Percentiles rank a stretch among this genome's conserved stretches.
Evolutionary conservation across 305 asterid genomes (phyloP).

Genomic region (Fraxinus nigra): DNA sequence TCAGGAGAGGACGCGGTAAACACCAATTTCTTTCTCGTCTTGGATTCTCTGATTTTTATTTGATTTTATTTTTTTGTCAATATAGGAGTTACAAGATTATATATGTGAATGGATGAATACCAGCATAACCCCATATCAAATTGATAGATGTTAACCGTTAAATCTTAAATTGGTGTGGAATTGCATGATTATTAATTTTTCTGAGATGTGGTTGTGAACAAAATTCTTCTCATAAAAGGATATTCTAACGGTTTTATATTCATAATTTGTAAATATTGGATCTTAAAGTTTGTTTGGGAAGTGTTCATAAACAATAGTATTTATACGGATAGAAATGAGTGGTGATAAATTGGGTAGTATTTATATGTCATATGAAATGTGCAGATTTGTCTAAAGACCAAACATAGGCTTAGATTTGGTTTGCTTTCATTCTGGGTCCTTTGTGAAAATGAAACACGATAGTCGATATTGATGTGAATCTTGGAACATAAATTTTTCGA

Average conservation of each 20-base stretch:
- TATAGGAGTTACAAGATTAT: background rate
- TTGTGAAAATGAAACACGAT: background rate
- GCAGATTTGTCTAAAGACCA: too few relatives aligned
- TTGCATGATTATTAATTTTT: background rate
- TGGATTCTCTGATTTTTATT: background rate
- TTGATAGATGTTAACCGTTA: background rate
- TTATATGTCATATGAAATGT: background rate
- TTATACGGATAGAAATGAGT: background rate
- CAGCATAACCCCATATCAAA: background rate
- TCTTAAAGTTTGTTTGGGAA: background rate
- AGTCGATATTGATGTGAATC: background rate
- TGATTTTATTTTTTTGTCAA: background rate
- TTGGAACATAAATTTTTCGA: background rate
- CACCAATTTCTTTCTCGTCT: background rate
- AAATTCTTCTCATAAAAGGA: background rate
- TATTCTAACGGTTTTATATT: background rate
- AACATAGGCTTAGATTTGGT: background rate
- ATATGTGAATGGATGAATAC: background rate
- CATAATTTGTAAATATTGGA: background rate
- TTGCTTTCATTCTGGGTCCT: background rate
- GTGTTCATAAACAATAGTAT: background rate
- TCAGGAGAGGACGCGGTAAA: constrained; percentile 56
- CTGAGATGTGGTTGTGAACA: background rate
- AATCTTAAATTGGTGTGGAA: background rate
- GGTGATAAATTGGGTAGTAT: background rate